A percentile compares a stretch with the other conserved stretches of the same genome.
phyloP scores from a whole-genome alignment of 345 rosid species.

The Microthlaspi erraticum region DNA sequence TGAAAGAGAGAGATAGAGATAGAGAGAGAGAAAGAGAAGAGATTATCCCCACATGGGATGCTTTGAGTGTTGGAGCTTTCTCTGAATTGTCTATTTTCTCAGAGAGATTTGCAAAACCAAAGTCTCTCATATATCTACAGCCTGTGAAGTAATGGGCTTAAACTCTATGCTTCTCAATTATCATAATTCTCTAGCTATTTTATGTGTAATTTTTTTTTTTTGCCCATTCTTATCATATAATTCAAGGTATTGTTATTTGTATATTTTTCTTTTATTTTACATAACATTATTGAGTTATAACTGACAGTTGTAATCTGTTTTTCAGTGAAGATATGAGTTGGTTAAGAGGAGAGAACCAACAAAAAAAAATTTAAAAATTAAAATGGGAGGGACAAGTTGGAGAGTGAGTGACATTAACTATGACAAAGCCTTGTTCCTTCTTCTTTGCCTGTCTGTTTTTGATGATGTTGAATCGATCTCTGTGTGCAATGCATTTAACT shows the following conservation, averaged over 20 bases:
- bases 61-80: constrained; percentile 42
- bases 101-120: constrained; percentile 37
- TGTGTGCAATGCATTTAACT: constrained; percentile 36
- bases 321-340: constrained; percentile 31
- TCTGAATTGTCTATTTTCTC: constrained; percentile 48
- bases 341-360: background rate
- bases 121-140: constrained; percentile 39
- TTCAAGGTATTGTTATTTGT: constrained; percentile 32
- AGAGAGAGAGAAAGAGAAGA: constrained; percentile 22
- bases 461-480: constrained; percentile 36
- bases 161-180: constrained; percentile 41
- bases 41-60: constrained; percentile 50
- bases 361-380: background rate
- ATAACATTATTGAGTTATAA: constrained; percentile 34
- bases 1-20: constrained; percentile 27
- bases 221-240: constrained; percentile 38
- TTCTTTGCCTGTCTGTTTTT: constrained; percentile 39
- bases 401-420: constrained; percentile 42
- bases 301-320: constrained; percentile 36
- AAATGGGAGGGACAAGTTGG: constrained; percentile 34
- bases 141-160: constrained; percentile 46
- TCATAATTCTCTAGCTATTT: background rate
- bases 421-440: constrained; percentile 44
- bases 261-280: constrained; percentile 37
- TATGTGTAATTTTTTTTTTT: background rate